Base-by-base conservation (phyloP, 371 early-diverging fungal genomes). In the Coelomomyces lativittatus region DNA sequence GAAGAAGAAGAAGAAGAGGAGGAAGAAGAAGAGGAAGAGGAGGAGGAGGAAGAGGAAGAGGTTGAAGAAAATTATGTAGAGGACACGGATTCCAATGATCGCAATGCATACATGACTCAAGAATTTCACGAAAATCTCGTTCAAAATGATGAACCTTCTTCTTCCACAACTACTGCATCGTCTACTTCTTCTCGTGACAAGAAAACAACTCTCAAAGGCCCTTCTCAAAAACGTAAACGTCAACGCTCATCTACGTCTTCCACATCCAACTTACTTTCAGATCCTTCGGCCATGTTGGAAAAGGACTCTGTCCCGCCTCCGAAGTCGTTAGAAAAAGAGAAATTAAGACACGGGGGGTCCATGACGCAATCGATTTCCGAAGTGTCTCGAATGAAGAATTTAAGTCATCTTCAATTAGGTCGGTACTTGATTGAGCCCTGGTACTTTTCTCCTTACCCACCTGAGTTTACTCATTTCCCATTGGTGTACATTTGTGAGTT, bases 391-490 rank as follows among this genome's bases (percentile, higher is more conserved):
- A 84, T 95, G 38, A 91, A 91, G 61, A 95, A 93, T 57, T 66
- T 97, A 55, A 81, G 86, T 54, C 52, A 70, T 52, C 88, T 99
- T 45, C 79, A 85, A 56, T 88, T 99, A 66, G 95, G 98, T 27
- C 77, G 84, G 55, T 80, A 86, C 60, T 78, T 84, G 59, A 80
- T 97, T 14, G 91, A 96, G 54, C 74, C 97, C 0, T 98, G 97
- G 98, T 96, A 97, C 61, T 91, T 93, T 66, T 86, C 89, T 25
- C 92, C 96, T 0, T 95, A 91, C 53, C 93, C 93, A 2, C 65
- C 68, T 33, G 85, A 85, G 51, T 80, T 80, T 49, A 72, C 84
- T 6, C 66, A 82, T 39, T 60, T 60, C 11, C 65, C 68, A 11
- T 61, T 67, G n/a, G 62, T 95, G 7, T 87, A 84, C 55, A 75